These are phyloP conservation scores for Rhodomyrtus tomentosa DNA, from an alignment of 345 rosid species.

Conservation along the genomic window DNA sequence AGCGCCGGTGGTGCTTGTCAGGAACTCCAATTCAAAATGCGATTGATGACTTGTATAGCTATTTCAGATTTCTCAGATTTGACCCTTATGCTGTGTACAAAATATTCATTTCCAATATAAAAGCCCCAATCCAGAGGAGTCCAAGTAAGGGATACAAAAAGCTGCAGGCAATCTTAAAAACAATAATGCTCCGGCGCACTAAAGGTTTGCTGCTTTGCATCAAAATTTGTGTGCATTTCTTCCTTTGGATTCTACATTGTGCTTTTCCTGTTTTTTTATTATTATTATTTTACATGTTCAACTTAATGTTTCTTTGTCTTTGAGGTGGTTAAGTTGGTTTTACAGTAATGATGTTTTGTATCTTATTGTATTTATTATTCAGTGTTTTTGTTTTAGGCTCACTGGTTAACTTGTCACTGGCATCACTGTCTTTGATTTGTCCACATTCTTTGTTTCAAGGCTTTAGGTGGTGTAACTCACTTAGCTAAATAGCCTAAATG, in stretches of 20 bases:
- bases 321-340: not conserved
- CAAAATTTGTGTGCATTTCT: not conserved
- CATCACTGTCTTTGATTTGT: not conserved
- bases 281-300: not conserved
- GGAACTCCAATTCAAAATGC: constrained; percentile 99
- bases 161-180: constrained; percentile 81
- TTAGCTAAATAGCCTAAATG: not conserved
- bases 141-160: constrained; percentile 61
- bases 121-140: constrained; percentile 51
- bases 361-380: not conserved
- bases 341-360: not conserved
- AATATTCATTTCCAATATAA: constrained; percentile 49
- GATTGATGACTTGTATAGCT: constrained; percentile 93
- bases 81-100: constrained; percentile 63
- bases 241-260: not conserved
- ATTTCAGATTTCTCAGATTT: constrained; percentile 91
- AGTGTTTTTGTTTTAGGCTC: not conserved
- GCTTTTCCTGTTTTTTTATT: not conserved
- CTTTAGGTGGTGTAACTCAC: not conserved
- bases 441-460: not conserved
- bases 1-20: constrained; percentile 97
- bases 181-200: constrained; percentile 95
- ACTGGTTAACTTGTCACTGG: not conserved
- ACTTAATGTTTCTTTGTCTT: not conserved
- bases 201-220: constrained; percentile 37